Conservation (phyloP, 1,284 basidiomycete genomes). For the Ustilago tritici region DNA sequence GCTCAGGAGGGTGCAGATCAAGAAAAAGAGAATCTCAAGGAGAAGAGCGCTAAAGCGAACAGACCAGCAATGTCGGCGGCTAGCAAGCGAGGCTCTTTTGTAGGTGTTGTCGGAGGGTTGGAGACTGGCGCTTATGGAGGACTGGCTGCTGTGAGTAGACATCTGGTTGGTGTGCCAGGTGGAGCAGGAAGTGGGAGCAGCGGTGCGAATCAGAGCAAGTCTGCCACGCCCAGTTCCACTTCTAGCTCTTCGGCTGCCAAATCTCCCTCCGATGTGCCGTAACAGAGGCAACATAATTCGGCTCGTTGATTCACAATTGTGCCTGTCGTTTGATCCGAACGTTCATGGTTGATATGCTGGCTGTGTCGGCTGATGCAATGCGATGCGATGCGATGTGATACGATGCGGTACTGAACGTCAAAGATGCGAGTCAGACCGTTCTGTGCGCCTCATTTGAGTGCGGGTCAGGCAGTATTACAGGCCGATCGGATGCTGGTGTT, state of each 20-base stretch:
- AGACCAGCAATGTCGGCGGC: conserved; percentile 26
- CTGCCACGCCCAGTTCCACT: not conserved
- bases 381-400: not conserved
- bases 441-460: not conserved
- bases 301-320: no score
- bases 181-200: not conserved
- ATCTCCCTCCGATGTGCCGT: no score
- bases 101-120: conserved; percentile 56
- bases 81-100: conserved; percentile 53
- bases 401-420: not conserved
- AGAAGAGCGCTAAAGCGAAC: conserved; percentile 7
- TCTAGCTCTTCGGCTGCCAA: not conserved
- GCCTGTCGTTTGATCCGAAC: no score
- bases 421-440: not conserved
- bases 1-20: not conserved
- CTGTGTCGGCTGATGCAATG: not conserved
- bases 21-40: not conserved
- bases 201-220: conserved; percentile 4
- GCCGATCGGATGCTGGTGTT: conserved; percentile 22
- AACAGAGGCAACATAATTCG: no score
- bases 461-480: not conserved
- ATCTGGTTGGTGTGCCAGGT: conserved; percentile 34
- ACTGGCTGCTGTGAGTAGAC: conserved; percentile 53
- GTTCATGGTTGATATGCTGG: not conserved
- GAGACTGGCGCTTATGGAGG: conserved; percentile 59